Base-by-base conservation (phyloP, 169 alveolate genomes). In the Plasmodium ovale region DNA sequence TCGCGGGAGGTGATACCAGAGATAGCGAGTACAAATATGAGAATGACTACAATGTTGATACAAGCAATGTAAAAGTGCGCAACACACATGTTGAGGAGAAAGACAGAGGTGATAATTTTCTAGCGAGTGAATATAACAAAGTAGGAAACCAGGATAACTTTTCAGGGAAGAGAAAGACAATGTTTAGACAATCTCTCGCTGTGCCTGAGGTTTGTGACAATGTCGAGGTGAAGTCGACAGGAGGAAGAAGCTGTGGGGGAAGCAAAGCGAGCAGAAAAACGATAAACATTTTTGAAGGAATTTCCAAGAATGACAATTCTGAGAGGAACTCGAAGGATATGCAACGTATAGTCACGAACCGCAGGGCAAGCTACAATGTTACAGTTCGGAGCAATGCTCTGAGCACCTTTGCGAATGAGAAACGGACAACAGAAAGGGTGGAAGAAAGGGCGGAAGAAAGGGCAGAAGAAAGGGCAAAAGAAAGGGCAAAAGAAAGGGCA, bases 321-420 rank as follows among this genome's bases (percentile, higher is more conserved):
- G 2, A 19, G 56, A 19, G n/a, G n/a, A 44, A 12, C n/a, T 44
- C 2, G 56, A 44, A 54, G 25, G 39, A 60, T n/a, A 54, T 27
- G 5, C 53, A 31, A 39, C 44, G 44, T 14, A 27, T 27, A 19
- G 37, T 35, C 1, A 59, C 29, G 37, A 77, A 64, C 35, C 25
- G 74, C 9, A 42, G 88, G 23, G 88, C 88, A 14, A 77, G 88
- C 21, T 62, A 77, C 64, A 77, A 68, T 37, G 56, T 64, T 19
- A 42, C 3, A 19, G 23, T 65, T 21, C n/a, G 65, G 49, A 53
- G 47, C 16, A 53, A 62, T 9, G 37, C n/a, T n/a, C n/a, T n/a
- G n/a, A n/a, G n/a, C n/a, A n/a, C n/a, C n/a, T n/a, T n/a, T n/a
- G 51, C 5, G 10, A 39, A 39, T 39, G 51, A 39, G 14, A 44